Base-by-base conservation (phyloP, 345 rosid species). In the Nephelium lappaceum region DNA sequence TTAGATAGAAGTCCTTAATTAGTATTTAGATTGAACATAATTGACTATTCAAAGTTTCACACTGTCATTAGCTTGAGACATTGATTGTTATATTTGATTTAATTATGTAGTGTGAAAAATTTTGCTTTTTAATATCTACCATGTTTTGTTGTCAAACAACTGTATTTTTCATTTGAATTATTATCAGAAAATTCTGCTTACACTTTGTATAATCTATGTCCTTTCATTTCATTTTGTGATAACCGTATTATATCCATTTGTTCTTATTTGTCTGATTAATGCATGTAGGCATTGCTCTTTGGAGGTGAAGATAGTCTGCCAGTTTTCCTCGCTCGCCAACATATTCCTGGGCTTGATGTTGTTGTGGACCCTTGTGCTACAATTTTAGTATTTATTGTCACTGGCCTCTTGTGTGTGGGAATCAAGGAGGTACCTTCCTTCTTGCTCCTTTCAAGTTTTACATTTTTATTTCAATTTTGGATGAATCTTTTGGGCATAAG, bases 351-450 rank as follows among this genome's bases (percentile, higher is more conserved):
- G 65, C 88, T 96, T 67, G 97, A 89, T 74, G 67, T 96, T 77
- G 89, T 89, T 79, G 95, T 96, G 47, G 99, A 96, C 73, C 99
- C 99, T 12, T 93, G 97, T 87, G 97, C 99, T 76, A 91, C 94
- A 72, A 14, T 91, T 80, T 84, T 96, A 51, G 98, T 96, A 25
- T 78, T 93, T 72, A 21, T 91, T 57, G 98, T 93, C 49, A 91
- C 97, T 51, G 99, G 97, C 82, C 93, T 96, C 62, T 80, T 96
- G 89, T 96, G 99, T 39, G 83, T 89, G 60, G 99, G 99, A 84
- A 94, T 96, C 78, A 96, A 96, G 88, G 99, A 96, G 98, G 99
- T 94, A 84, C 41, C 39, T 58, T 71, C 25, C 61, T 78, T 62
- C 23, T 41, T 69, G 25, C 49, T 21, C 62, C 70, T 79, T 63